Evolutionary conservation across 768 basidiomycete species (phyloP), one percentile per base, ranked within the genome.

Genomic region (Xerocomellus chrysenteron): DNA sequence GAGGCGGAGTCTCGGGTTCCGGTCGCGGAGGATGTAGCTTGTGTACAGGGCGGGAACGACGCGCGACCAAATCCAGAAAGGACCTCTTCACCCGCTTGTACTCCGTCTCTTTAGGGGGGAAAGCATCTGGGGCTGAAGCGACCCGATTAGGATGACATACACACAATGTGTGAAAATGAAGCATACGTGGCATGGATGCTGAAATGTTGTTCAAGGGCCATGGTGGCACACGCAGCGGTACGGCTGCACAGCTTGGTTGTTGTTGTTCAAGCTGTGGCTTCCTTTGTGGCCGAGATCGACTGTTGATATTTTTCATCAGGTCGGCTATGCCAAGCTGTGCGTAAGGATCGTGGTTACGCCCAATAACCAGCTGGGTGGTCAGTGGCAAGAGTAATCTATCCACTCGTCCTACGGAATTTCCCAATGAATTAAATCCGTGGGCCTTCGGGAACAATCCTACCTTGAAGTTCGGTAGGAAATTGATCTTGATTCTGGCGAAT

Each of bases 111-210:
- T 65, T 60, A 53, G 60, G 56, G 42, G 69, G 65, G 61, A 73
- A 75, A 6, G 67, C 72, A 56, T 75, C 74, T 2, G 77, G 77
- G 2, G 77, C 77, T 78, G 59, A 50, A 56, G 48, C n/a, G 42
- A 45, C 56, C 58, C 19, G n/a, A 56, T 66, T 35, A 64, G 51
- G 43, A 37, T 42, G 35, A 46, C 24, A 30, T 44, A 43, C 42
- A 40, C 7, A 17, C 7, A 17, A 44, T 16, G 32, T 52, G 43
- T 17, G 7, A 17, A 19, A 35, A 56, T 55, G 44, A 57, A 40
- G 57, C 55, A 64, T 67, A 78, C 77, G 76, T 52, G 72, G 72
- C 77, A 78, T 78, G 3, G 65, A 62, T 14, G 64, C 56, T 17
- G 71, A 53, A 28, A 63, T 61, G 26, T 62, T 60, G 47, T 57